Conservation (phyloP, 2,329 filamentous ascomycete species). For the Beauveria asiatica region DNA sequence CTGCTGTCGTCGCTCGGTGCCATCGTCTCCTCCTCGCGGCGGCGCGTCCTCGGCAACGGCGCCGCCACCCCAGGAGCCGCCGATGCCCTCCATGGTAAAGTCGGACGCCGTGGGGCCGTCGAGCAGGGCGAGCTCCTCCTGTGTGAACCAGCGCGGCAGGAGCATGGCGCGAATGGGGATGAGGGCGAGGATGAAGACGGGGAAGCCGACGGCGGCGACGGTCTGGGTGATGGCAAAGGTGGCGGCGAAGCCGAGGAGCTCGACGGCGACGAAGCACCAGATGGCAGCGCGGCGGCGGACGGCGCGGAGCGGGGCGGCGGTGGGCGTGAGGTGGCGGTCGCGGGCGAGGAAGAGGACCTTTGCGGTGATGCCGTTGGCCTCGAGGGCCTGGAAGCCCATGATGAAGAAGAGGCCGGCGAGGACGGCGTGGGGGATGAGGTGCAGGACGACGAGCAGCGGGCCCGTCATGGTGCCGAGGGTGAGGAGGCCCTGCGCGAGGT, state of each 20-base stretch:
- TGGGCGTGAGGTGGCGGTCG: constrained; percentile 54
- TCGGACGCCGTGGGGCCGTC: constrained; percentile 68
- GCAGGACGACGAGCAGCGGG: constrained; percentile 63
- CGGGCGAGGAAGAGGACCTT: constrained; percentile 64
- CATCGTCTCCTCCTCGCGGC: constrained; percentile 7
- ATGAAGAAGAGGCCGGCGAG: constrained; percentile 77
- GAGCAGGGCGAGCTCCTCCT: constrained; percentile 51
- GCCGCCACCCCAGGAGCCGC: constrained; percentile 48
- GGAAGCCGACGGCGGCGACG: constrained; percentile 73
- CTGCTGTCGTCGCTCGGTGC: constrained; percentile 9
- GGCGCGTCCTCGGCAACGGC: constrained; percentile 15
- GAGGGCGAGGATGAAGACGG: constrained; percentile 61
- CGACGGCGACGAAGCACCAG: constrained; percentile 62
- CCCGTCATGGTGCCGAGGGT: constrained; percentile 73
- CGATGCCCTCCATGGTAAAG: constrained; percentile 69
- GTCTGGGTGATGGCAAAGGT: constrained; percentile 81
- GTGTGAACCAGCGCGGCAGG: constrained; percentile 52
- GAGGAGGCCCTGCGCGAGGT: constrained; percentile 68
- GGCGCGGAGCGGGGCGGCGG: constrained; percentile 49
- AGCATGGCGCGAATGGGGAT: constrained; percentile 58
- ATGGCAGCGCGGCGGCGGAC: constrained; percentile 55
- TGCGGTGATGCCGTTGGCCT: constrained; percentile 66
- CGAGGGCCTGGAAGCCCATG: constrained; percentile 73
- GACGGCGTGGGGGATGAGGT: constrained; percentile 71
- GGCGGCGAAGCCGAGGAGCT: constrained; percentile 63